Conservation (phyloP, 2,329 filamentous ascomycete species). For the Pleurostoma richardsiae region DNA sequence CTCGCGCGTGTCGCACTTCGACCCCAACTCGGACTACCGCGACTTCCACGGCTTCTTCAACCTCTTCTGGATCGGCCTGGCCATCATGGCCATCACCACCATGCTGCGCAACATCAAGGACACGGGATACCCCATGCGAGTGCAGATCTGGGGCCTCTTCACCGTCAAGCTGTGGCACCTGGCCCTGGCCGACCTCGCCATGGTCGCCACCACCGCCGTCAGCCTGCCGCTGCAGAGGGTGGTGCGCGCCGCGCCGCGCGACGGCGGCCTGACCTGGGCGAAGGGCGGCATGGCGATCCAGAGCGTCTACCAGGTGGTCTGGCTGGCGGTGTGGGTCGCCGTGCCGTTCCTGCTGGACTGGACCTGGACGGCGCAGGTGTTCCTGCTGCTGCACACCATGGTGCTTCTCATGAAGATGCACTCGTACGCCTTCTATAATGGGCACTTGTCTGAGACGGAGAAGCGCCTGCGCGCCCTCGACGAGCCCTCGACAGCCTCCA, state of each 20-base stretch:
- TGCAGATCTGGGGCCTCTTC: slow-evolving; percentile 84
- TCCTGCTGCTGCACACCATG: slow-evolving; percentile 85
- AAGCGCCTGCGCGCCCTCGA: slow-evolving; percentile 77
- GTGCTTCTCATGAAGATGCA: slow-evolving; percentile 98
- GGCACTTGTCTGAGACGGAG: slow-evolving; percentile 84
- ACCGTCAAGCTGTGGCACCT: slow-evolving; percentile 86
- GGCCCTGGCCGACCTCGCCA: slow-evolving; percentile 74
- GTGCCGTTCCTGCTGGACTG: slow-evolving; percentile 82
- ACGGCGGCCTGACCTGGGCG: slow-evolving; percentile 63
- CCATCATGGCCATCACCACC: slow-evolving; percentile 95
- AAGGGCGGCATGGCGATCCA: slow-evolving; percentile 76
- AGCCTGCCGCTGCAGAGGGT: slow-evolving; percentile 69
- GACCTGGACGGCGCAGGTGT: slow-evolving; percentile 98
- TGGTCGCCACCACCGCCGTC: slow-evolving; percentile 72
- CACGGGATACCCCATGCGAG: slow-evolving; percentile 78
- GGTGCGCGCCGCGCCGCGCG: slow-evolving; percentile 48
- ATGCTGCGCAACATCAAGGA: slow-evolving; percentile 91
- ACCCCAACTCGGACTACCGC: slow-evolving; percentile 83
- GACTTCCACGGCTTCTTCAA: slow-evolving; percentile 98
- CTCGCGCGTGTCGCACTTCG: slow-evolving; percentile 89
- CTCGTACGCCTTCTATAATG: slow-evolving; percentile 97
- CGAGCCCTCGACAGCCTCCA: slow-evolving; percentile 63
- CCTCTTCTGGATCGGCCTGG: slow-evolving; percentile 94
- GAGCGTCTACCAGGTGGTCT: slow-evolving; percentile 72
- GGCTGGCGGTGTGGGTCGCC: slow-evolving; percentile 78